Evolutionary conservation across 2,329 filamentous ascomycete species (phyloP).

Genomic region (Aureobasidium sp.): DNA sequence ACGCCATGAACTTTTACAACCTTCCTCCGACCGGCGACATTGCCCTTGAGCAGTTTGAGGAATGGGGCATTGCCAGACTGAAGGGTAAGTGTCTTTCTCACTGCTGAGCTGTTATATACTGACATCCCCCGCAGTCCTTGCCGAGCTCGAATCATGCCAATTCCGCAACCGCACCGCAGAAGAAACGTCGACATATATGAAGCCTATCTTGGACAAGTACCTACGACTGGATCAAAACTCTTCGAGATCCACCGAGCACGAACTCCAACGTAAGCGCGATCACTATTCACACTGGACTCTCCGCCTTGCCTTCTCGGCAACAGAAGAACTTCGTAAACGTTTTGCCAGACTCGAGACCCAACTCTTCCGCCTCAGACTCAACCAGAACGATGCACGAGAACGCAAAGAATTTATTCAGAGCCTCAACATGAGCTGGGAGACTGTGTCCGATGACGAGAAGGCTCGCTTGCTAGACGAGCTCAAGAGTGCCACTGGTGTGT

Average conservation of each 20-base stretch:
- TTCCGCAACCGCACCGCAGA: slow-evolving; percentile 83
- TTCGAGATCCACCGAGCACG: slow-evolving; percentile 51
- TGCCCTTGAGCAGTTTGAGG: slow-evolving; percentile 93
- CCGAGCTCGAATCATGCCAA: slow-evolving; percentile 85
- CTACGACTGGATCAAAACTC: slow-evolving; percentile 72
- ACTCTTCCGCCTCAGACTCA: slow-evolving; percentile 78
- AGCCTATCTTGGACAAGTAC: slow-evolving; percentile 78
- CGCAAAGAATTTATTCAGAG: slow-evolving; percentile 67
- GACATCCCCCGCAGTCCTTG: slow-evolving; percentile 54
- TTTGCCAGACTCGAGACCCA: slow-evolving; percentile 83
- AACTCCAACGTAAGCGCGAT: slow-evolving; percentile 78
- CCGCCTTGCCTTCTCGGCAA: slow-evolving; percentile 82
- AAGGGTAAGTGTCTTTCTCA: slow-evolving; percentile 48
- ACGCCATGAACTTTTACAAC: slow-evolving; percentile 87
- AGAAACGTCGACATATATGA: slow-evolving; percentile 79
- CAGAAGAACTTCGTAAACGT: slow-evolving; percentile 79
- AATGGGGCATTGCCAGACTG: slow-evolving; percentile 93
- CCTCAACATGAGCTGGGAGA: slow-evolving; percentile 77
- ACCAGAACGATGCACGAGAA: slow-evolving; percentile 67
- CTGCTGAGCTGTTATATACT: background rate
- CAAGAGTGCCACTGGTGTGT: slow-evolving; percentile 47
- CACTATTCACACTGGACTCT: slow-evolving; percentile 98
- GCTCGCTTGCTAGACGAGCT: slow-evolving; percentile 57
- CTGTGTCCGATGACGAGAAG: slow-evolving; percentile 73
- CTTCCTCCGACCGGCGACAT: slow-evolving; percentile 87